Conservation (phyloP, 1,139 yeast species). For the Spencermartinsiella ligniputridi region DNA sequence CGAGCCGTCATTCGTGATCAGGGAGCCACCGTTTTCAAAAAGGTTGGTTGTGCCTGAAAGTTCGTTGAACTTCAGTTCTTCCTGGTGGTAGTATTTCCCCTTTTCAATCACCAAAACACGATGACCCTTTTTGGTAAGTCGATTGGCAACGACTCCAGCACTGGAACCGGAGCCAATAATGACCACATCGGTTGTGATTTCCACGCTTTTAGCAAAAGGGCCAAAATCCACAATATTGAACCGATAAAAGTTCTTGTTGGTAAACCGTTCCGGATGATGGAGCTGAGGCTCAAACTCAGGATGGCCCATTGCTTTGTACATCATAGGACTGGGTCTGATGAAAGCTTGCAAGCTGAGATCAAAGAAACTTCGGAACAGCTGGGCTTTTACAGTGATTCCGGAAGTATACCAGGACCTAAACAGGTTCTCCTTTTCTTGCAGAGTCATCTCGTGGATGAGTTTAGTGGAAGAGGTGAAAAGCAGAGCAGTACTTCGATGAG, state of each 20-base stretch:
- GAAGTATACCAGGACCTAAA: slow-evolving; percentile 23
- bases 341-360: slow-evolving; percentile 13
- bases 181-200: slow-evolving; percentile 38
- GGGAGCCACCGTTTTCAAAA: slow-evolving; percentile 40
- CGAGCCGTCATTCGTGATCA: slow-evolving; percentile 35
- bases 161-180: slow-evolving; percentile 58
- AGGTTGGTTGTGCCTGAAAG: slow-evolving; percentile 37
- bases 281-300: slow-evolving; percentile 16
- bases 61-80: slow-evolving; percentile 42
- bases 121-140: slow-evolving; percentile 44
- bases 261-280: slow-evolving; percentile 11
- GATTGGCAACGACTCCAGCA: slow-evolving; percentile 54
- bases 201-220: slow-evolving; percentile 6
- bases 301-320: slow-evolving; percentile 23
- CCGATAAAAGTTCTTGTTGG: slow-evolving; percentile 1
- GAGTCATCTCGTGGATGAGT: slow-evolving; percentile 26
- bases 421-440: slow-evolving; percentile 17
- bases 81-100: slow-evolving; percentile 43
- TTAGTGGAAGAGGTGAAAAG: slow-evolving; percentile 5
- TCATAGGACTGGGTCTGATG: slow-evolving; percentile 16
- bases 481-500: slow-evolving; percentile 3
- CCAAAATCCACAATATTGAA: slow-evolving; percentile 7
- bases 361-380: slow-evolving; percentile 20
- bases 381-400: slow-evolving; percentile 18
- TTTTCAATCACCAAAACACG: slow-evolving; percentile 50